Conservation (phyloP, 805 yeast genomes). For the Kuraishia molischiana region DNA sequence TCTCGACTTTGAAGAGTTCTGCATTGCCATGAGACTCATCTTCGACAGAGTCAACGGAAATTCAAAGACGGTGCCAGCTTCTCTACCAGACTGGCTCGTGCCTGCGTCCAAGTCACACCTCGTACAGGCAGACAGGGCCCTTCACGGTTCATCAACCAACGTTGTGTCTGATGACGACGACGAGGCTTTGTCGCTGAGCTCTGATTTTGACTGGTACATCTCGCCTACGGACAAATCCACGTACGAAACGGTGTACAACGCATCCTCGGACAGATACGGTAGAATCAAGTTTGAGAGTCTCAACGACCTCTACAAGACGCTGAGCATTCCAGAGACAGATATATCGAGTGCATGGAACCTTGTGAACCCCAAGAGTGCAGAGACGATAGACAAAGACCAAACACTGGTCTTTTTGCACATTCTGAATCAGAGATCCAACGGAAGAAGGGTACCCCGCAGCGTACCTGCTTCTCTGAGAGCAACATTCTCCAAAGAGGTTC, state of each 20-base stretch:
- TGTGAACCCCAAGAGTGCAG: conserved; percentile 82
- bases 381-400: conserved; percentile 90
- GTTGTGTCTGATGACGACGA: conserved; percentile 40
- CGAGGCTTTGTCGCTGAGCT: conserved; percentile 48
- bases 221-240: conserved; percentile 76
- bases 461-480: conserved; percentile 92
- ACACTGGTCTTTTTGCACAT: conserved; percentile 83
- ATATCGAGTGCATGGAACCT: conserved; percentile 89
- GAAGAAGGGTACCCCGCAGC: conserved; percentile 79
- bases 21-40: conserved; percentile 92
- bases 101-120: conserved; percentile 85
- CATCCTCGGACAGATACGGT: conserved; percentile 71
- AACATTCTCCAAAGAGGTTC: conserved; percentile 78
- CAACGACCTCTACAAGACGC: conserved; percentile 55
- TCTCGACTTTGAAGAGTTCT: conserved; percentile 94
- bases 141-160: conserved; percentile 16
- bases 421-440: conserved; percentile 74
- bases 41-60: conserved; percentile 82
- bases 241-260: conserved; percentile 69
- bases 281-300: conserved; percentile 69
- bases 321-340: conserved; percentile 78
- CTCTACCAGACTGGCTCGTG: conserved; percentile 84
- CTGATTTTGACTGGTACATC: conserved; percentile 92
- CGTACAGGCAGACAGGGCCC: conserved; percentile 74
- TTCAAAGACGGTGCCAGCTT: conserved; percentile 46